Evolutionary conservation across 1,284 basidiomycete species (phyloP).

Genomic region (Naganishia sp.): DNA sequence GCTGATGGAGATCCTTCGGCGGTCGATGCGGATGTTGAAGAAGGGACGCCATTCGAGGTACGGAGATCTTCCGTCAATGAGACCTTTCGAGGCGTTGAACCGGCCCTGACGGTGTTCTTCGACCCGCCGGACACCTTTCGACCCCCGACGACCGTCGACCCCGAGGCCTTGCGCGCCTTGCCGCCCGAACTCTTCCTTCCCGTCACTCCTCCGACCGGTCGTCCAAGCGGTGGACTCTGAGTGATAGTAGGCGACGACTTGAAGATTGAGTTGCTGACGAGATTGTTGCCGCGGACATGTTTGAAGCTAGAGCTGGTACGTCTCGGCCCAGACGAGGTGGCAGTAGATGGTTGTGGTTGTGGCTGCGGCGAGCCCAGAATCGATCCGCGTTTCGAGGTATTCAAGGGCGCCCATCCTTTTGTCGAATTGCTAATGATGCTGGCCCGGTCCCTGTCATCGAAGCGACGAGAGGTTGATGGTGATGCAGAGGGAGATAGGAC

Average conservation of each 20-base stretch:
- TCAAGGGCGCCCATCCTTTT: constrained; percentile 55
- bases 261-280: constrained; percentile 88
- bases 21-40: constrained; percentile 3
- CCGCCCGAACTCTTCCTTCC: constrained; percentile 4
- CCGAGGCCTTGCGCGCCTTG: constrained; percentile 15
- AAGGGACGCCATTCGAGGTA: constrained; percentile 21
- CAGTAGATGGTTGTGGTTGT: constrained; percentile 20
- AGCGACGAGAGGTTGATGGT: constrained; percentile 8
- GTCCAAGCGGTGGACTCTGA: constrained; percentile 10
- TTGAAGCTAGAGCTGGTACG: constrained; percentile 79
- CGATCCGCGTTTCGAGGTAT: constrained; percentile 50
- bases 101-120: constrained; percentile 1
- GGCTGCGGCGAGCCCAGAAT: constrained; percentile 33
- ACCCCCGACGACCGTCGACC: background rate
- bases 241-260: constrained; percentile 52
- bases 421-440: constrained; percentile 50
- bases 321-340: constrained; percentile 57
- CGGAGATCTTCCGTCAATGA: constrained; percentile 14
- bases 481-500: constrained; percentile 14
- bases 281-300: constrained; percentile 74
- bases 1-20: constrained; percentile 40
- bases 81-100: constrained; percentile 15
- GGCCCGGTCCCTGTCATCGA: constrained; percentile 21
- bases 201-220: background rate
- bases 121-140: constrained; percentile 11